A percentile compares a stretch with the other conserved stretches of the same genome.
Evolutionary conservation across 1,284 basidiomycete species (phyloP).

Genomic region (Fomes fomentarius): DNA sequence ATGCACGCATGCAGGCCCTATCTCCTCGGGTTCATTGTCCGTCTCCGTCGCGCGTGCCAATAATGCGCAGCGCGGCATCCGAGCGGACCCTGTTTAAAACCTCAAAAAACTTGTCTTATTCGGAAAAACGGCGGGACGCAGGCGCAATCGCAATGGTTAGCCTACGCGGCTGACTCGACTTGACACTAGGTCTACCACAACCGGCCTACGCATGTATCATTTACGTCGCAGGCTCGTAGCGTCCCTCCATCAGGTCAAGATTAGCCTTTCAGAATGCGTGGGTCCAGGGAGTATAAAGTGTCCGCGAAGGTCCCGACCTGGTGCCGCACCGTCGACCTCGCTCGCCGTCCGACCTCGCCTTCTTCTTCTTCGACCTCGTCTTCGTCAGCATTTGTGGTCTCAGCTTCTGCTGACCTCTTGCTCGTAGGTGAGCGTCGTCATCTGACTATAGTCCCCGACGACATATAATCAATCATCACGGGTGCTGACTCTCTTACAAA

Average conservation of each 20-base stretch:
- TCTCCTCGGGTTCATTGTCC: neutral
- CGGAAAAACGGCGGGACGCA: constrained; percentile 12
- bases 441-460: neutral
- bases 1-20: neutral
- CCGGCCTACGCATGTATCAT: neutral
- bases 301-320: neutral
- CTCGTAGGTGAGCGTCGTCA: neutral
- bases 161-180: constrained; percentile 19
- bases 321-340: neutral
- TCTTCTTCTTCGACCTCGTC: neutral
- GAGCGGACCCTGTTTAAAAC: neutral
- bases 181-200: constrained; percentile 1
- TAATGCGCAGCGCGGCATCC: neutral
- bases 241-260: neutral
- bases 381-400: neutral
- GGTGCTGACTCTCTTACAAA: neutral
- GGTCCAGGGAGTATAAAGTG: constrained; percentile 8
- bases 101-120: neutral
- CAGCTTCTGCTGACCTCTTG: neutral
- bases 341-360: too few relatives aligned
- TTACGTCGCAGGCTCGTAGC: constrained; percentile 8
- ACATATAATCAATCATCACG: neutral
- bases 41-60: neutral
- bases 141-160: constrained; percentile 13
- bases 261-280: neutral